A percentile compares a stretch with the other conserved stretches of the same genome.
Evolutionary conservation across 768 basidiomycete species (phyloP).

Genomic region (Rhizopogon salebrosus): DNA sequence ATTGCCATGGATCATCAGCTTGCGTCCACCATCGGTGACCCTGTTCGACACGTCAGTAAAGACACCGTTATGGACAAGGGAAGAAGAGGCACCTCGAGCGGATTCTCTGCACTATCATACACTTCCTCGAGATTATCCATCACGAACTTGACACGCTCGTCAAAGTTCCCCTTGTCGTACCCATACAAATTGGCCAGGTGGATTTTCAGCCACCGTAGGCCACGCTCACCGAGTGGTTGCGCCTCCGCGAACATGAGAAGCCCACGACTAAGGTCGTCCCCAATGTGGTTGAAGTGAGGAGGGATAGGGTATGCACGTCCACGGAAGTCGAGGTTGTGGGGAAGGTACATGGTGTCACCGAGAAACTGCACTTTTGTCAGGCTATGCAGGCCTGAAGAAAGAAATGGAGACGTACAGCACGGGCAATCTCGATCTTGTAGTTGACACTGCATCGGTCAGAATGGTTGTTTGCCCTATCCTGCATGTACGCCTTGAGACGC

Average conservation of each 20-base stretch:
- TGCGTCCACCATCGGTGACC: conserved; percentile 83
- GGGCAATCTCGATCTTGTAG: conserved; percentile 95
- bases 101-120: conserved; percentile 76
- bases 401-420: conserved; percentile 54
- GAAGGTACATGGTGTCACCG: conserved; percentile 83
- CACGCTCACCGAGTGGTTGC: conserved; percentile 76
- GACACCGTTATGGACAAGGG: not conserved
- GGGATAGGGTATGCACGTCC: conserved; percentile 97
- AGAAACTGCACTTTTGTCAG: conserved; percentile 53
- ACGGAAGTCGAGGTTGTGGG: conserved; percentile 96
- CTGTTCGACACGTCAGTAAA: conserved; percentile 27
- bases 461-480: conserved; percentile 75
- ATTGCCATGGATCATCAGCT: conserved; percentile 98
- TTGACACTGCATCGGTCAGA: conserved; percentile 90
- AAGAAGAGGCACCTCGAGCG: conserved; percentile 53
- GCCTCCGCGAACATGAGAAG: conserved; percentile 78
- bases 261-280: conserved; percentile 89
- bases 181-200: conserved; percentile 92
- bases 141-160: conserved; percentile 82
- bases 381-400: not conserved
- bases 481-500: conserved; percentile 48
- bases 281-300: conserved; percentile 92
- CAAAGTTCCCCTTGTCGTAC: conserved; percentile 91
- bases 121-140: conserved; percentile 70
- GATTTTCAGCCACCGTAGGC: conserved; percentile 92